Percentiles rank a stretch among this genome's conserved stretches.
These are phyloP conservation scores for Arthrobotrys musiformis DNA, from an alignment of 2,329 filamentous ascomycete species.

Conservation along the genomic window DNA sequence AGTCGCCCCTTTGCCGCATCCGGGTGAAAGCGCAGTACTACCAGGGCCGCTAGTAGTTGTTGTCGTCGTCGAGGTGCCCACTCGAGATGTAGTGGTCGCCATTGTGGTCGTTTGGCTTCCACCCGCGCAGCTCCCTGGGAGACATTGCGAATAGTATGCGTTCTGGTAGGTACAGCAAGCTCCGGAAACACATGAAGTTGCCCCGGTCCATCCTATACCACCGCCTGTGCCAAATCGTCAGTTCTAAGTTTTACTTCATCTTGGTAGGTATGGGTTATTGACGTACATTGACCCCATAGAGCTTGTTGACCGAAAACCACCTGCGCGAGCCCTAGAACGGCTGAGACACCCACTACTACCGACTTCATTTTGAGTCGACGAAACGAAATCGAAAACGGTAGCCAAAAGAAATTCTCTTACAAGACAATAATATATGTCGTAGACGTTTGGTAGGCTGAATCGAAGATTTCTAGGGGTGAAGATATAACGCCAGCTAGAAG, in stretches of 20 bases:
- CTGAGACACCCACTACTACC: constrained; percentile 3
- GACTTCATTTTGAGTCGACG: constrained; percentile 28
- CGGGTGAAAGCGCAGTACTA: constrained; percentile 17
- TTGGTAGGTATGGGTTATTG: not conserved
- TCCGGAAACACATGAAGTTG: constrained; percentile 56
- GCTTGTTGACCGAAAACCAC: constrained; percentile 12
- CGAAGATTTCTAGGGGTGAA: too few species aligned
- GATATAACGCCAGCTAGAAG: too few species aligned
- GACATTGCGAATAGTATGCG: constrained; percentile 59
- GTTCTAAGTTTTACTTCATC: not conserved
- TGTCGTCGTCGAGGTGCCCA: not conserved
- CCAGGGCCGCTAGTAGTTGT: not conserved
- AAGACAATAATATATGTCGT: too few species aligned
- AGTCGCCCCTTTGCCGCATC: constrained; percentile 31
- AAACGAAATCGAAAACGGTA: not conserved
- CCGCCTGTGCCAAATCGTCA: constrained; percentile 61
- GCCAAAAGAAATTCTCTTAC: too few species aligned
- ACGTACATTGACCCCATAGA: constrained; percentile 38
- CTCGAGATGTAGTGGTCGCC: not conserved
- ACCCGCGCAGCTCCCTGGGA: constrained; percentile 27
- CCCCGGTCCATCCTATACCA: constrained; percentile 60
- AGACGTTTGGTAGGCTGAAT: too few species aligned
- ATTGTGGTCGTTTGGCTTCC: not conserved
- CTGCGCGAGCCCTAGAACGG: constrained; percentile 5
- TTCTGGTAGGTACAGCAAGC: constrained; percentile 55